Base-by-base conservation (phyloP, 2,329 filamentous ascomycete genomes). In the Cladophialophora carrionii region DNA sequence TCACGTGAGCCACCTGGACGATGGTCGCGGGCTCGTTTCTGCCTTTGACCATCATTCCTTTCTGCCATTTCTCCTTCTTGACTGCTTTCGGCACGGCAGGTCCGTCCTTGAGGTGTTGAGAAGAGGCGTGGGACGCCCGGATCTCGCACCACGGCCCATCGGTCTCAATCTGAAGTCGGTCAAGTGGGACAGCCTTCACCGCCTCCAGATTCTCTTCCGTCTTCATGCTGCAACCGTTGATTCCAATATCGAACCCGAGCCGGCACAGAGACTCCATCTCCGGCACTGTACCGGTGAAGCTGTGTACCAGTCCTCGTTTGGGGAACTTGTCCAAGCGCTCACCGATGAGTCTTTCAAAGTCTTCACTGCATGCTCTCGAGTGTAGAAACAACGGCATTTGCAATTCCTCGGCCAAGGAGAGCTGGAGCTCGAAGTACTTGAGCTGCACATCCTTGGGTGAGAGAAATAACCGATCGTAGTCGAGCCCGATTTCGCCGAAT, bases 131-230 rank as follows among this genome's bases (percentile, higher is more conserved):
- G 32, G 87, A 91, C 0, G 92, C 89, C 26, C 95, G 84, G 65
- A 99, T 94, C 77, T 99, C 95, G 74, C 95, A 99, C 85, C 95
- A 99, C 2, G 95, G 95, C 2, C 95, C 95, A 75, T 99, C 95
- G 0, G 95, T 99, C 82, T 99, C 95, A 55, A 99, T 87, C 84
- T 98, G 96, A 61, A 99, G 78, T 54, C 88, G 81, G 62, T 93
- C 87, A 10, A 99, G 80, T 10, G 88, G 90, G 46, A 98, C 87
- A 66, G 89, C 85, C 68, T 84, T 87, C 10, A 97, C 92, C 2
- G 97, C 93, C 14, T 85, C 88, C 48, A 96, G 86, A 72, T 98
- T 99, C 75, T 96, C 92, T 10, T 85, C 88, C 5, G 92, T 98
- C 83, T 98, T 99, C 82, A 99, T 86, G 73, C 91, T 96, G 78